Evolutionary conservation across 768 basidiomycete genomes (phyloP), one percentile per base, ranked within the genome.

Genomic region (Galerina marginata): DNA sequence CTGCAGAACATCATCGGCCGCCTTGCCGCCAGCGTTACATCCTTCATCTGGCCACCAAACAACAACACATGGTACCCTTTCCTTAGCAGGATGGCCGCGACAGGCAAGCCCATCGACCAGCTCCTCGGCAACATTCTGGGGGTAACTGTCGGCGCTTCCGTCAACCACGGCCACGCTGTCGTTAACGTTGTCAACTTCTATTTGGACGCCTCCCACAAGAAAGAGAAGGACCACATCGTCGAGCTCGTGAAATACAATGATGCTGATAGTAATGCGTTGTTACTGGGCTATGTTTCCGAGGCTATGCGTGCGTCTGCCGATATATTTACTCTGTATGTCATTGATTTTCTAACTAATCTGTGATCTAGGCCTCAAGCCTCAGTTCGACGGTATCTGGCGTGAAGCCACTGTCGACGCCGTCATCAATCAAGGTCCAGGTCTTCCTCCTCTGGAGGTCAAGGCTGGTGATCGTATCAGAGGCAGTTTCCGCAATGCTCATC

Each of bases 131-230:
- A 75, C 29, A 75, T 82, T 7, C 60, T 86, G 9, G 80, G 82
- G 1, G 70, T 86, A 6, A 80, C 81, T 3, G 77, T 85, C 12
- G 76, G 79, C 0, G 76, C 77, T n/a, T 77, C 79, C 1, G 80
- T 82, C 26, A 81, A 79, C 66, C 76, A 76, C 48, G 78, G 81
- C 0, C 82, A 85, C 62, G 80, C 79, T 7, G 76, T 77, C n/a
- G 75, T 79, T 6, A 74, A 83, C 43, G 77, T 85, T 16, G 69
- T 87, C 48, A 79, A 86, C 63, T 85, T 86, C 71, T 86, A 83
- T 69, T 68, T 87, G 25, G 78, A 79, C 42, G 79, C 79, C 40
- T 68, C 66, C 20, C 75, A 73, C 14, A 73, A 72, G 7, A 69
- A 69, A 48, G 81, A 85, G 60, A 69, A 74, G 10, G 72, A 67